A percentile compares a stretch with the other conserved stretches of the same genome.
These are phyloP conservation scores for Rhynchosporium graminicola DNA, from an alignment of 2,329 filamentous ascomycete species.

Conservation along the genomic window DNA sequence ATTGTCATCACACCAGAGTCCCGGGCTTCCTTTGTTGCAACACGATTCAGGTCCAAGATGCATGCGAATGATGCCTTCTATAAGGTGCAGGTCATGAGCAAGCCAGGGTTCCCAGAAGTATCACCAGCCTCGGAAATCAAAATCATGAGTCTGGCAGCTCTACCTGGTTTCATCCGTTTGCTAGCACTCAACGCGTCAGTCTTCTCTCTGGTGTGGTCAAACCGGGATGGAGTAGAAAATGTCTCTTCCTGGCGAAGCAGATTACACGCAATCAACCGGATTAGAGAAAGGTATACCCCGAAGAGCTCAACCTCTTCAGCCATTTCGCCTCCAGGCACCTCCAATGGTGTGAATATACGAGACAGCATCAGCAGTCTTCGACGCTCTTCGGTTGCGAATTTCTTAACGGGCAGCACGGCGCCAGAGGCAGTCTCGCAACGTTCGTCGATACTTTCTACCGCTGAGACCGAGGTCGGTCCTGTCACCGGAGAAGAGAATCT, in stretches of 20 bases:
- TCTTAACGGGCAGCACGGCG: constrained; percentile 58
- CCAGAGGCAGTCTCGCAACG: constrained; percentile 57
- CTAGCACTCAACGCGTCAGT: constrained; percentile 91
- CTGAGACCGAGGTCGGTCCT: constrained; percentile 52
- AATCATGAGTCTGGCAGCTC: constrained; percentile 78
- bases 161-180: constrained; percentile 84
- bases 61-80: constrained; percentile 62
- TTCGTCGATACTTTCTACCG: constrained; percentile 58
- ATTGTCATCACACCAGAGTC: constrained; percentile 93
- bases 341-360: constrained; percentile 48
- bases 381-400: constrained; percentile 65
- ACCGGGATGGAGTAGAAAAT: constrained; percentile 75
- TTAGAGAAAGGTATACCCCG: constrained; percentile 68
- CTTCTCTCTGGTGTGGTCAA: constrained; percentile 88
- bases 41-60: constrained; percentile 48
- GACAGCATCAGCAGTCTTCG: constrained; percentile 63
- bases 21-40: constrained; percentile 71
- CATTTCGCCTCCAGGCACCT: constrained; percentile 38
- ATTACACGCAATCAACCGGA: constrained; percentile 77
- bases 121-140: constrained; percentile 89
- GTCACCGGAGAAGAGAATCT: constrained; percentile 36
- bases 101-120: constrained; percentile 86
- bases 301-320: constrained; percentile 43
- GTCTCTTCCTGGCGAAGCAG: constrained; percentile 88
- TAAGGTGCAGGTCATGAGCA: constrained; percentile 85